Base-by-base conservation (phyloP, 2,329 filamentous ascomycete species). In the Orbilia quercus region DNA sequence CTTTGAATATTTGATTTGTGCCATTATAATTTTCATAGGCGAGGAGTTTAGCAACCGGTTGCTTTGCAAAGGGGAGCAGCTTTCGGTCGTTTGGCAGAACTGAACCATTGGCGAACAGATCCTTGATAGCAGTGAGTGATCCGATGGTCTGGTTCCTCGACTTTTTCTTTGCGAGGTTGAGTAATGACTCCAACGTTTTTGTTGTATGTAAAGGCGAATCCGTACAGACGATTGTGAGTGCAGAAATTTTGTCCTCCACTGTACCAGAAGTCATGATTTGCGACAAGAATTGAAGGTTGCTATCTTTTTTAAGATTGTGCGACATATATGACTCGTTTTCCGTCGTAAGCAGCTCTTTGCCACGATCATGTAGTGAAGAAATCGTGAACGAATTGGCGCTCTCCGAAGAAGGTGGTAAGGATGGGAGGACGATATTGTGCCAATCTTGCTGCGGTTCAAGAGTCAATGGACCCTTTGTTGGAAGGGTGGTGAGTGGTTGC, bases 201-300 rank as follows among this genome's bases (percentile, higher is more conserved):
- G 88, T 89, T 74, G 93, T 98, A 81, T 99, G 95, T 57, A 98
- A 83, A 16, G 95, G 95, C 7, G 96, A 98, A 81, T 99, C 95
- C 82, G 99, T 96, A 11, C 97, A 89, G 64, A 95, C 90, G 77
- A 99, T 84, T 2, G 95, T 99, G 78, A 99, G 84, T 2, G 95
- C 96, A 1, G 95, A 99, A 45, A 98, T 90, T 81, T 97, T 98
- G 81, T 99, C 95, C 64, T 92, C 96, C 77, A 98, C 87, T 7
- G 96, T 99, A 84, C 95, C 95, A 1, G 93, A 96, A 7, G 92
- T 84, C 91, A 98, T 97, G 80, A 99, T 97, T 16, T 92, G 96
- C 1, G 93, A 91, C 84, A 98, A 89, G 84, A 99, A 99, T 80
- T 93, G 96, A 81, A 96, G 91, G 42, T 93, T 94, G 1, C 94